Conservation (phyloP, 169 alveolate genomes). For the Plasmodium gallinaceum region DNA sequence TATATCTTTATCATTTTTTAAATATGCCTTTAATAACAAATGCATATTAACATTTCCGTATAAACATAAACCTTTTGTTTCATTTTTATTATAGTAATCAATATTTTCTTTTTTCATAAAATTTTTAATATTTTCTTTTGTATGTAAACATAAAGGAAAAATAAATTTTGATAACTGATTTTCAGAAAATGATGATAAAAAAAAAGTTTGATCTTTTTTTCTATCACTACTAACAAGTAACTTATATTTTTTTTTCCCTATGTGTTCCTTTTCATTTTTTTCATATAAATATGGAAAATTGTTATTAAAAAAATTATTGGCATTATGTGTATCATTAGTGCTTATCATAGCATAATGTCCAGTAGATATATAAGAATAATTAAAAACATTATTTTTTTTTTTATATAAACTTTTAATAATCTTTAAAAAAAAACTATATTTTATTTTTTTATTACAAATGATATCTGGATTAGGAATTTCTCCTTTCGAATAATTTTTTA, state of each 20-base stretch:
- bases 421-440: slow-evolving; percentile 34
- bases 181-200: slow-evolving; percentile 48
- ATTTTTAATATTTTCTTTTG: slow-evolving; percentile 18
- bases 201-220: slow-evolving; percentile 67
- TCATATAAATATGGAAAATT: background rate
- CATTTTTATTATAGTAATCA: slow-evolving; percentile 20
- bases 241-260: slow-evolving; percentile 4
- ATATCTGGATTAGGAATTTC: slow-evolving; percentile 60
- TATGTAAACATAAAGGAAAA: slow-evolving; percentile 31
- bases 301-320: slow-evolving; percentile 35
- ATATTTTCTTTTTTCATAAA: slow-evolving; percentile 28
- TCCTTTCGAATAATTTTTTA: slow-evolving; percentile 46
- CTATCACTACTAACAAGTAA: slow-evolving; percentile 31
- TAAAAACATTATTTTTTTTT: background rate
- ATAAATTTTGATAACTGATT: slow-evolving; percentile 50
- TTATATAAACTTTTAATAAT: slow-evolving; percentile 13
- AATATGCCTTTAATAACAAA: slow-evolving; percentile 4
- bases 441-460: slow-evolving; percentile 59
- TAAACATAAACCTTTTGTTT: slow-evolving; percentile 52
- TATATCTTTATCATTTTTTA: background rate
- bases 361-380: slow-evolving; percentile 48
- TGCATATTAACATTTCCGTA: slow-evolving; percentile 66
- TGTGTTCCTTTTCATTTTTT: background rate
- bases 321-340: slow-evolving; percentile 31
- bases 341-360: slow-evolving; percentile 74